A percentile compares a stretch with the other conserved stretches of the same genome.
Conservation (phyloP, 345 rosid species). For the Mercurialis annua region DNA sequence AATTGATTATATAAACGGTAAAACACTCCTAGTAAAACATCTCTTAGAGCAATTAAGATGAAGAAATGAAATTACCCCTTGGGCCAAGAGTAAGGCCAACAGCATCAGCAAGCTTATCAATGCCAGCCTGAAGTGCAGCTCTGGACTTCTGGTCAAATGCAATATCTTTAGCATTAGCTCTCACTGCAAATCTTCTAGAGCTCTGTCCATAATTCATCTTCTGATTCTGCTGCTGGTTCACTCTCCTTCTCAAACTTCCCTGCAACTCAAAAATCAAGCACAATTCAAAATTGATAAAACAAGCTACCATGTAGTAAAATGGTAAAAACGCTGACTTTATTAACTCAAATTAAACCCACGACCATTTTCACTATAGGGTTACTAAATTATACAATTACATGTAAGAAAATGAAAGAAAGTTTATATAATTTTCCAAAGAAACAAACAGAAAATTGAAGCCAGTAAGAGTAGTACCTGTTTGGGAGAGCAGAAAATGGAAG, state of each 20-base stretch:
- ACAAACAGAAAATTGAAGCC: neutral
- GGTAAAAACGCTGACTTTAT: neutral
- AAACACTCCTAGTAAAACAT: neutral
- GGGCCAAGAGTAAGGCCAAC: conserved; percentile 98
- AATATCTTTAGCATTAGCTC: conserved; percentile 80
- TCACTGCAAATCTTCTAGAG: conserved; percentile 53
- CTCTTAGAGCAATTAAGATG: neutral
- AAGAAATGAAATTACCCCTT: conserved; percentile 50
- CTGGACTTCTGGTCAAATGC: conserved; percentile 85
- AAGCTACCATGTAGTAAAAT: neutral
- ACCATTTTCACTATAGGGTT: neutral
- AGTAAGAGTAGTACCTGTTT: conserved; percentile 45
- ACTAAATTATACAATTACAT: neutral
- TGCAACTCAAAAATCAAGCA: neutral
- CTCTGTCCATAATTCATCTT: conserved; percentile 50
- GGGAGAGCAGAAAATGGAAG: conserved; percentile 65
- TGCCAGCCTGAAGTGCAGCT: conserved; percentile 80
- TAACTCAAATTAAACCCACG: neutral
- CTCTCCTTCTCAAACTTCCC: conserved; percentile 40
- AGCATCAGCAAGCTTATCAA: conserved; percentile 91
- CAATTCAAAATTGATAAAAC: neutral
- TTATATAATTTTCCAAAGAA: neutral
- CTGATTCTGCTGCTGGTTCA: conserved; percentile 45
- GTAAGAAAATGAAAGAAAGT: neutral
- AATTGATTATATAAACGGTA: too few species aligned